Base-by-base conservation (phyloP, 495 filamentous ascomycete species). In the Cercophora scortea region DNA sequence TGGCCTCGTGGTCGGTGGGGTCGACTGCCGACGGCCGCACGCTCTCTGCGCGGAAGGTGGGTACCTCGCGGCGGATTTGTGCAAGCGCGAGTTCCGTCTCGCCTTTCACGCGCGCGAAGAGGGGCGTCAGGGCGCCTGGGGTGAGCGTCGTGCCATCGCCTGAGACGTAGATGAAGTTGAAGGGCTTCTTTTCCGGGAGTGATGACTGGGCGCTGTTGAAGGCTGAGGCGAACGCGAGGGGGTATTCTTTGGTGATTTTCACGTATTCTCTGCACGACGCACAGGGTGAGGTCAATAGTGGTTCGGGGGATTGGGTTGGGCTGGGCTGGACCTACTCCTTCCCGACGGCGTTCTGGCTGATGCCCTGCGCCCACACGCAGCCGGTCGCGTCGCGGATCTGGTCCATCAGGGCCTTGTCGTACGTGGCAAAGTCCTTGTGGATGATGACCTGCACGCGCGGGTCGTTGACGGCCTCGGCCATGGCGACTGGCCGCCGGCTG, bases 91-190 rank as follows among this genome's bases (percentile, higher is more conserved):
- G 18, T 61, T 90, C 86, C 13, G 77, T 69, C 52, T 80, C 69
- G 1, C 86, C 86, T 62, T 90, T 89, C 33, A 84, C 67, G 35
- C 74, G 61, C 5, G 71, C 82, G 51, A 81, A 86, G 19, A 82
- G 61, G 17, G 79, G 65, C 0, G 80, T 77, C 49, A 83, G 74
- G 2, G 64, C 57, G 3, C 73, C 74, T 0, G 82, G 81, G 6
- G 65, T 65, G 11, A 60, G 64, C 19, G 74, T 79, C 0, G 74
- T 67, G 33, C 79, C 77, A 51, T 74, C 73, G 25, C 86, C 85
- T 1, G 85, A 87, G 43, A 90, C 78, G 60, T 83, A 83, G 58
- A 89, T 71, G 58, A 89, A 89, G 40, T 77, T 80, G 69, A 90
- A 82, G 13, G 80, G 71, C 40, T 75, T 62, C 13, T 60, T 53